Evolutionary conservation across 2,329 filamentous ascomycete genomes (phyloP), one percentile per base, ranked within the genome.

Genomic region (Tolypocladium paradoxum): DNA sequence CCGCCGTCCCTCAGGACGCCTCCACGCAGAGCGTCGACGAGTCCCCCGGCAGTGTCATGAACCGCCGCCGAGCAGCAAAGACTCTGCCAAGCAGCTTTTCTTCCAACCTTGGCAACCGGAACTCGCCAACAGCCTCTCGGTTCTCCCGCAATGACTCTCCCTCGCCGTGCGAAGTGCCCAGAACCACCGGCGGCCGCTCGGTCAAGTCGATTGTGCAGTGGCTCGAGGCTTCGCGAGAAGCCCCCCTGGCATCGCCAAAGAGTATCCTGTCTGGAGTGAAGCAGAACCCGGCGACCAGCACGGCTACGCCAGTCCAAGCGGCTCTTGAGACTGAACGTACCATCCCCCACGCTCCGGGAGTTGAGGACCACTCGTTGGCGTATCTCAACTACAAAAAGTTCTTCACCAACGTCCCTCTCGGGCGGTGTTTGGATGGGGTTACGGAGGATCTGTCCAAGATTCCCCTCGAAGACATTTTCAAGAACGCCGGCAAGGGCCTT

Each of bases 141-240:
- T 3, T 29, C 16, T 46, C 43, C 18, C 24, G 27, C 16, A 12
- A n/a, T 12, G 16, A 12, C 18, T 3, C 18, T 20, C 16, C 8
- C 18, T n/a, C 5, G 27, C 8, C 31, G 9, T 46, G 18, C 8
- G 27, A 46, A 27, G 27, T n/a, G 16, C 16, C 18, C 27, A 20
- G 43, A 9, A 12, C 24, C 43, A 31, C 29, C 40, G 27, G 51
- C 38, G 53, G 53, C 53, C 60, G 62, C 47, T 64, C 62, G 29
- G 65, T 67, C 53, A 62, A 61, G 48, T 62, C 64, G 50, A 66
- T 68, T 46, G 60, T 67, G 47, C 62, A 61, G n/a, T 65, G 63
- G 64, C 56, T 68, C 22, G 65, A 68, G 52, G 58, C 60, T 6
- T 58, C 56, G 56, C 29, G 33, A 48, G 52, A 53, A 29, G n/a